phyloP scores from a whole-genome alignment of 1,284 basidiomycete species.

The Rhodotorula glutinis region DNA sequence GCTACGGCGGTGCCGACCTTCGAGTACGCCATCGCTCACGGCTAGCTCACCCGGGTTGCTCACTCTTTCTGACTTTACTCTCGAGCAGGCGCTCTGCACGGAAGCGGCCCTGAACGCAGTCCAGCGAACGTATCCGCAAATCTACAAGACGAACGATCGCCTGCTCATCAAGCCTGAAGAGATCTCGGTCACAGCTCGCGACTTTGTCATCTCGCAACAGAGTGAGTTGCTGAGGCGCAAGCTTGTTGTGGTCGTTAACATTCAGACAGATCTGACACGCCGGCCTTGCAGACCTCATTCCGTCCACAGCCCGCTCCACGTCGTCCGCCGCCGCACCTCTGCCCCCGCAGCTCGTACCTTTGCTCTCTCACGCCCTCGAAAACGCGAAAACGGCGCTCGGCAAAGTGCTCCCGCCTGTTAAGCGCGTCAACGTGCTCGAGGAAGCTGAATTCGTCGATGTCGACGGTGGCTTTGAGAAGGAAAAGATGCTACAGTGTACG shows the following conservation, averaged over 20 bases:
- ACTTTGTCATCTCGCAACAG: conserved; percentile 97
- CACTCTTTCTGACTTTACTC: neutral
- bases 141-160: conserved; percentile 88
- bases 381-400: conserved; percentile 65
- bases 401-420: conserved; percentile 48
- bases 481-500: conserved; percentile 80
- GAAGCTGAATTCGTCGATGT: conserved; percentile 79
- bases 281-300: conserved; percentile 68
- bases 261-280: neutral
- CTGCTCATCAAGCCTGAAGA: conserved; percentile 80
- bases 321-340: conserved; percentile 80
- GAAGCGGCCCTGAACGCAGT: conserved; percentile 96
- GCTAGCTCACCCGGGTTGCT: neutral
- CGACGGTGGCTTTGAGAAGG: conserved; percentile 51
- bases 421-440: conserved; percentile 61
- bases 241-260: no score
- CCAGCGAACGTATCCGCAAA: conserved; percentile 93
- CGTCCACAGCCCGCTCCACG: conserved; percentile 88
- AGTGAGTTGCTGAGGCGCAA: no score
- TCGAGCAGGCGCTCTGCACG: conserved; percentile 77
- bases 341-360: conserved; percentile 77
- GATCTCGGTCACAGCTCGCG: conserved; percentile 79
- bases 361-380: conserved; percentile 69
- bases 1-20: conserved; percentile 95
- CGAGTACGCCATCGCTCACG: conserved; percentile 58